Percentiles rank a stretch among this genome's conserved stretches.
These are phyloP conservation scores for Scedosporium dehoogii DNA, from an alignment of 2,329 filamentous ascomycete species.

Conservation along the genomic window DNA sequence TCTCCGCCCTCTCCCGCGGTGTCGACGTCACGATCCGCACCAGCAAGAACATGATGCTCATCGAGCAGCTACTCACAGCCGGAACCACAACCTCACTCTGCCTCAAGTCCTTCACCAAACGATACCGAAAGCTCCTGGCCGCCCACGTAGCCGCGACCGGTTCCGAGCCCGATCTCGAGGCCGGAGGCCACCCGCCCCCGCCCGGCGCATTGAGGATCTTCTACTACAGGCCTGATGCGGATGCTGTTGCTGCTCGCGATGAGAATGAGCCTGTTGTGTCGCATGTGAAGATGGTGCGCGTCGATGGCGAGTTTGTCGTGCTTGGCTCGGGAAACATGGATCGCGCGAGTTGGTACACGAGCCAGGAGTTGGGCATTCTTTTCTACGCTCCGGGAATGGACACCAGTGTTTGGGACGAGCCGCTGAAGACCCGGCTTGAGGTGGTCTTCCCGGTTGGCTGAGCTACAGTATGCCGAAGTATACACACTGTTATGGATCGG, in stretches of 20 bases:
- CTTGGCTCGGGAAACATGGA: conserved; percentile 79
- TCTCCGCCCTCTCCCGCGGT: conserved; percentile 52
- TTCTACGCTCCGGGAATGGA: conserved; percentile 34
- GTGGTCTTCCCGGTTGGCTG: conserved; percentile 15
- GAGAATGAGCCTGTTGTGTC: conserved; percentile 56
- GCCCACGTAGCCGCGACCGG: conserved; percentile 6
- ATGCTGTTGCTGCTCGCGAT: conserved; percentile 13
- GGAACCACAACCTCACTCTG: conserved; percentile 63
- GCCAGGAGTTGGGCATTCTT: conserved; percentile 67
- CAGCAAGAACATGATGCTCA: conserved; percentile 59
- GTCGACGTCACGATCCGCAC: conserved; percentile 61
- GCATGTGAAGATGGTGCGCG: conserved; percentile 67
- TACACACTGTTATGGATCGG: background rate
- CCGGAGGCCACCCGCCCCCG: conserved; percentile 19
- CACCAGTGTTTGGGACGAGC: conserved; percentile 26
- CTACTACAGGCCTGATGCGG: conserved; percentile 41
- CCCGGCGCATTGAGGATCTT: conserved; percentile 45
- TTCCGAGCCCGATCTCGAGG: conserved; percentile 29
- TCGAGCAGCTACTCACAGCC: conserved; percentile 73
- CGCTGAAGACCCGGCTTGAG: conserved; percentile 25
- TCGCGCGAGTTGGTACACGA: conserved; percentile 77
- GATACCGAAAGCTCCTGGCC: conserved; percentile 30
- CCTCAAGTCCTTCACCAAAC: conserved; percentile 46
- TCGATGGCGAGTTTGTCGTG: conserved; percentile 58
- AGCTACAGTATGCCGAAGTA: background rate